Conservation (phyloP, 2,329 filamentous ascomycete species). For the Penicillium brasilianum region DNA sequence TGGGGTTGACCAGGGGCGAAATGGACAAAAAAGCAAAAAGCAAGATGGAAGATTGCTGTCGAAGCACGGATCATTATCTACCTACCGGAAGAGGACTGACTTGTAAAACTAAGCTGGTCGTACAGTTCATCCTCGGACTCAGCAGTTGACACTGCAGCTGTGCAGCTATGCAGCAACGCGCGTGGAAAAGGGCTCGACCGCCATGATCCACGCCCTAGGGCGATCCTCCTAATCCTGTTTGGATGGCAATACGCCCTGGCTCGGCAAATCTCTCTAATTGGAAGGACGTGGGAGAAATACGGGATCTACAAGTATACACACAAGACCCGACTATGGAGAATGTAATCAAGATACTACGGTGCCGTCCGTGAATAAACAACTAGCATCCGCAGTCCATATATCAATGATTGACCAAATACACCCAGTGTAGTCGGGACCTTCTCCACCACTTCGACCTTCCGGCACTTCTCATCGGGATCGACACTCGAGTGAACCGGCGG, state of each 20-base stretch:
- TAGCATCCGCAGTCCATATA: too few relatives aligned
- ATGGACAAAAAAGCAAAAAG: not conserved
- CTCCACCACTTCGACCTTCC: slow-evolving; percentile 3
- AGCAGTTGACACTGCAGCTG: too few relatives aligned
- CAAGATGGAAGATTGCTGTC: not conserved
- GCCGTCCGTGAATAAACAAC: not conserved
- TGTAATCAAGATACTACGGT: not conserved
- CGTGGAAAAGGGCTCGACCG: slow-evolving; percentile 15
- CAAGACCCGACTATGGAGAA: not conserved
- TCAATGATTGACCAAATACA: too few relatives aligned
- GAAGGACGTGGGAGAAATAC: not conserved
- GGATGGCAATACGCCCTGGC: not conserved
- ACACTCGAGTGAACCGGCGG: slow-evolving; percentile 17
- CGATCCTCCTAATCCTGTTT: slow-evolving; percentile 18
- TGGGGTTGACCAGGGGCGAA: not conserved
- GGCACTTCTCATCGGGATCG: slow-evolving; percentile 28
- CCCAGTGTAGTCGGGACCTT: too few relatives aligned
- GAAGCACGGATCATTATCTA: not conserved
- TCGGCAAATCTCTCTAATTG: slow-evolving; percentile 3
- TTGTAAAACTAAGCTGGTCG: not conserved
- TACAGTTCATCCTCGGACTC: not conserved
- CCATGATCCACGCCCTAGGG: slow-evolving; percentile 19
- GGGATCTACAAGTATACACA: not conserved
- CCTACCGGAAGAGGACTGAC: not conserved
- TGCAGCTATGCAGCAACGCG: not conserved